Evolutionary conservation across 306 rosid genomes (phyloP).

Genomic region (Sechiopsis laciniata): DNA sequence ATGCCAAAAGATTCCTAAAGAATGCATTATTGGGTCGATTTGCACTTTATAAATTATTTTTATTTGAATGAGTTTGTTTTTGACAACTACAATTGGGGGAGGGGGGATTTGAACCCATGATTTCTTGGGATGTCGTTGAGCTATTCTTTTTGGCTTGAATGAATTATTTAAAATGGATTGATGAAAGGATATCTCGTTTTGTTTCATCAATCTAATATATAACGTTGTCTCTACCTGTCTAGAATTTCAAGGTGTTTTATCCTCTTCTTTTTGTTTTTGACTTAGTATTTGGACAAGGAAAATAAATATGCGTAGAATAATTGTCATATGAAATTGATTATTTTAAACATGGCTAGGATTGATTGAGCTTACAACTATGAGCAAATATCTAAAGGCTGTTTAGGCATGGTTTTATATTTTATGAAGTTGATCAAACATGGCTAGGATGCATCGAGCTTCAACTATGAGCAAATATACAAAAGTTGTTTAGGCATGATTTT

Average conservation of each 20-base stretch:
- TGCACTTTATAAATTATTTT: background rate
- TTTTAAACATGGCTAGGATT: constrained; percentile 9
- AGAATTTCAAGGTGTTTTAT: background rate
- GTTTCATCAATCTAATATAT: background rate
- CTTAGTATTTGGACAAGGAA: background rate
- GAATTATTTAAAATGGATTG: background rate
- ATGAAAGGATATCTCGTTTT: background rate
- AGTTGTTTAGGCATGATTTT: background rate
- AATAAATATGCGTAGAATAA: background rate
- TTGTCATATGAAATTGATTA: constrained; percentile 5
- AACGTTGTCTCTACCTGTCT: background rate
- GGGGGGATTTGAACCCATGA: too few relatives aligned
- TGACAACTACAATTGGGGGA: too few relatives aligned
- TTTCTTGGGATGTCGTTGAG: too few relatives aligned
- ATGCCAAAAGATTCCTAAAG: background rate
- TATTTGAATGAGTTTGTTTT: background rate
- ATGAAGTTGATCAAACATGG: background rate
- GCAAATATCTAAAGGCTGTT: background rate
- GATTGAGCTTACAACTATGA: background rate
- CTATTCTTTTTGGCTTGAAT: too few relatives aligned
- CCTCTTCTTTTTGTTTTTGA: background rate
- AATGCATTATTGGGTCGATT: background rate
- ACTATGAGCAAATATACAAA: background rate
- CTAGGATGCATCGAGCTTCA: background rate
- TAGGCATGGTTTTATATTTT: background rate